A percentile compares a stretch with the other conserved stretches of the same genome.
phyloP scores from a whole-genome alignment of 305 asterid genomes.

The Monarda citriodora region DNA sequence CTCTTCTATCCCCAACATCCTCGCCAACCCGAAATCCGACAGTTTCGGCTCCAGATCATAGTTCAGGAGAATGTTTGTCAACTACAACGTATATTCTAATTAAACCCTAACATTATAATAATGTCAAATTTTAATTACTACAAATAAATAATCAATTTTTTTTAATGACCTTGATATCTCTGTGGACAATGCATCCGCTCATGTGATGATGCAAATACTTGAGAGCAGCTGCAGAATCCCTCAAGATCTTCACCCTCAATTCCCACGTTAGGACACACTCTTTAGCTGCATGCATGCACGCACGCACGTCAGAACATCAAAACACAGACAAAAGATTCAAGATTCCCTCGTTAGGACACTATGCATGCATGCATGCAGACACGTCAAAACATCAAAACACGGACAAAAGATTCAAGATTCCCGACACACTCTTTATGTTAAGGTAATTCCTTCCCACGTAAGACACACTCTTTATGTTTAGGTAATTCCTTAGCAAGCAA shows the following conservation, averaged over 20 bases:
- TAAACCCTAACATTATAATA: too few relatives aligned
- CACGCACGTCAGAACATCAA: not conserved
- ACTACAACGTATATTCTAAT: constrained; percentile 21
- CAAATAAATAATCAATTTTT: too few relatives aligned
- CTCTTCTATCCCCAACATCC: constrained; percentile 67
- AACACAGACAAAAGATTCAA: constrained; percentile 13
- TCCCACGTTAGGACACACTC: constrained; percentile 54
- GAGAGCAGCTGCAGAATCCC: constrained; percentile 67
- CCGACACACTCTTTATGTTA: too few relatives aligned
- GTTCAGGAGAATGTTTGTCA: constrained; percentile 64
- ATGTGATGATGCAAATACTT: constrained; percentile 52
- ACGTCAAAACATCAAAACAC: not conserved
- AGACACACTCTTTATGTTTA: constrained; percentile 34
- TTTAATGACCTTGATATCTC: constrained; percentile 59
- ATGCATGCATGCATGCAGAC: constrained; percentile 2
- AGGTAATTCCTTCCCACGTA: constrained; percentile 61
- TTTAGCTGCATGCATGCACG: constrained; percentile 26
- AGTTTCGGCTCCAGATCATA: constrained; percentile 53
- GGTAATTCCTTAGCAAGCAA: too few relatives aligned
- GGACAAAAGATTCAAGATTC: constrained; percentile 20
- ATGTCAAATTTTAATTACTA: too few relatives aligned
- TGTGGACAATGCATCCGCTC: constrained; percentile 72
- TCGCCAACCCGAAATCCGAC: constrained; percentile 73
- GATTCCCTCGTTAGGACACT: constrained; percentile 51
- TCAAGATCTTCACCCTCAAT: constrained; percentile 52